phyloP scores from a whole-genome alignment of 208 protist species.

The Acanthamoeba healyi region DNA sequence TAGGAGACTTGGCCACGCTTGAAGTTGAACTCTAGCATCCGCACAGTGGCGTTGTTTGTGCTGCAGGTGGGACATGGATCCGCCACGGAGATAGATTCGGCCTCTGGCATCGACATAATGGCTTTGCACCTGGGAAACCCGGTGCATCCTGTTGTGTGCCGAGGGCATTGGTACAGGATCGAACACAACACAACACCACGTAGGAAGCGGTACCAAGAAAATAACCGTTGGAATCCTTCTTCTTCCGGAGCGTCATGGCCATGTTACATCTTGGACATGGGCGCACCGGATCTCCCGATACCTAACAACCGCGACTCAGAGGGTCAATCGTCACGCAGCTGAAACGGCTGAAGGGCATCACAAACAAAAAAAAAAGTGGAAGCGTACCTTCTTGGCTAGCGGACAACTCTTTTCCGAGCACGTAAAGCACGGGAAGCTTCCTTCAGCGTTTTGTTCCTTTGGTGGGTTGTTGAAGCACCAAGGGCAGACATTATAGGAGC shows the following conservation, averaged over 20 bases:
- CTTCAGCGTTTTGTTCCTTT: not conserved
- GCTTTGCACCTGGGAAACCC: slow-evolving; percentile 53
- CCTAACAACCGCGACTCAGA: not conserved
- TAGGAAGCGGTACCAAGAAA: too few species aligned
- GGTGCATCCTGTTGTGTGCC: not conserved
- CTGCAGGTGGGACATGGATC: not conserved
- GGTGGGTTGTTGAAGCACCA: slow-evolving; percentile 41
- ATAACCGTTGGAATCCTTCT: slow-evolving; percentile 24
- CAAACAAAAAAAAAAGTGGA: not conserved
- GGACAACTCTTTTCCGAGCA: slow-evolving; percentile 30
- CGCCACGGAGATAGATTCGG: not conserved
- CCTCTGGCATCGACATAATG: slow-evolving; percentile 3
- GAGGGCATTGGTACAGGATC: not conserved
- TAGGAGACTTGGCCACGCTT: slow-evolving; percentile 6
- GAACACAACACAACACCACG: not conserved
- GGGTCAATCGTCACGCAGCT: not conserved
- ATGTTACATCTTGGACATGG: slow-evolving; percentile 31
- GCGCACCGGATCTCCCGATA: not conserved
- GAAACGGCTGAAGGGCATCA: too few species aligned
- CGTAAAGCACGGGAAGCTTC: slow-evolving; percentile 33
- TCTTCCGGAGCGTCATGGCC: not conserved
- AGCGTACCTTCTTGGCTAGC: slow-evolving; percentile 13
- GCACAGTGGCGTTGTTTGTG: not conserved
- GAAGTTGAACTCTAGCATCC: slow-evolving; percentile 36
- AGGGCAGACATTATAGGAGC: slow-evolving; percentile 28